Evolutionary conservation across 805 yeast genomes (phyloP), one percentile per base, ranked within the genome.

Genomic region (Isabelozyma gotoi): DNA sequence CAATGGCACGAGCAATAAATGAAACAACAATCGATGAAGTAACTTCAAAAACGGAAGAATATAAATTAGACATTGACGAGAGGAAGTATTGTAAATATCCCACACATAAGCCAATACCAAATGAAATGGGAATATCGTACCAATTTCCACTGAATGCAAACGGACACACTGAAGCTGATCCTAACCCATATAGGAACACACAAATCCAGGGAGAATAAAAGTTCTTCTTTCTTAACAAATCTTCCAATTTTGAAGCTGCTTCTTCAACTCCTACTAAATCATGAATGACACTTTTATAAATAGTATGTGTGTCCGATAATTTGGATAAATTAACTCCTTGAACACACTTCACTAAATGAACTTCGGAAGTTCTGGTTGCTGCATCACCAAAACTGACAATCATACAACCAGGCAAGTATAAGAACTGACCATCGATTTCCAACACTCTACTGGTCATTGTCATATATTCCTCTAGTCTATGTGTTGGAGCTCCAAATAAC

Each of bases 401-500:
- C 97, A 92, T 92, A 57, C 96, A 87, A 1, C 98, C 98, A 0
- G 98, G 98, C 43, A 92, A 76, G 60, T 92, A 92, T 42, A 92
- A 74, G 53, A 88, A 91, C 53, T 91, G 96, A 0, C 95, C 96
- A 60, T 92, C 97, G 40, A 92, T 88, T 61, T 90, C 97, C 46
- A 92, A 72, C 2, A 92, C 96, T 42, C 96, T 74, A 12, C 96
- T 85, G 1, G 97, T 91, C 90, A 88, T 85, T 19, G 83, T 77
- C 85, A 92, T 79, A 62, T 90, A 91, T 57, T 92, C 98, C 62
- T 92, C 98, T 40, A 92, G 66, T 57, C 98, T 77, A 62, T 92
- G 97, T 1, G 96, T 90, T 1, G 98, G 98, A 0, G 98, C 98
- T 19, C 98, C 98, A 56, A 81, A 92, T 44, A 88, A 67, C 98